Evolutionary conservation across 192 early-diverging fungal species (phyloP).

Genomic region (Coemansia sp.): DNA sequence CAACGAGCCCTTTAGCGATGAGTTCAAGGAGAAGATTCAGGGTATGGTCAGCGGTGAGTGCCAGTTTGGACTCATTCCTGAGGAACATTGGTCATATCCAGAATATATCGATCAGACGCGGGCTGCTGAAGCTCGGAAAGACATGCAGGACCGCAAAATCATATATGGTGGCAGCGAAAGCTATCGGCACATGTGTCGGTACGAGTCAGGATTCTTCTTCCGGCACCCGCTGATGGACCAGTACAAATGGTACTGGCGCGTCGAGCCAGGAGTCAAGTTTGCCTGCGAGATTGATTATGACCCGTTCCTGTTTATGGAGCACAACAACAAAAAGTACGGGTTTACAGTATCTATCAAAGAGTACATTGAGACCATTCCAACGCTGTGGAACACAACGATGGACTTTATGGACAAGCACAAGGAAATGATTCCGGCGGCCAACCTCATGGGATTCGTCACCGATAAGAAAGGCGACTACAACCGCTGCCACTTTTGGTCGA

Average conservation of each 20-base stretch:
- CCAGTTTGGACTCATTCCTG: conserved; percentile 63
- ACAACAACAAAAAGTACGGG: conserved; percentile 72
- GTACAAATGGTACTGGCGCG: conserved; percentile 82
- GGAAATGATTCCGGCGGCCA: conserved; percentile 55
- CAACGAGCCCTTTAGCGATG: conserved; percentile 68
- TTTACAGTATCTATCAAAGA: conserved; percentile 72
- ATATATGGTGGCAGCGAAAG: conserved; percentile 63
- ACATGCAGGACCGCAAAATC: conserved; percentile 57
- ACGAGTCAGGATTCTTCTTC: conserved; percentile 76
- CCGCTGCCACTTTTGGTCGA: conserved; percentile 72
- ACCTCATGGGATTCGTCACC: conserved; percentile 61
- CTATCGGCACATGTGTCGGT: conserved; percentile 72
- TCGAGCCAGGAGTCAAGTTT: conserved; percentile 80
- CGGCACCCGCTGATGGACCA: conserved; percentile 66
- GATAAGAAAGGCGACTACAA: conserved; percentile 59
- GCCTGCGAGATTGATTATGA: conserved; percentile 80
- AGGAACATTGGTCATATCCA: conserved; percentile 76
- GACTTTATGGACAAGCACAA: conserved; percentile 58
- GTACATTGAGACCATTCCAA: conserved; percentile 63
- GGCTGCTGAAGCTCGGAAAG: conserved; percentile 56
- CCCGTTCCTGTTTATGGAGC: conserved; percentile 74
- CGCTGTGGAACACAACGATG: conserved; percentile 68
- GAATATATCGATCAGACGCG: conserved; percentile 65
- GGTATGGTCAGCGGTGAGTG: conserved; percentile 35
- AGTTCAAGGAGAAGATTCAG: conserved; percentile 59